Percentiles rank a stretch among this genome's conserved stretches.
Conservation (phyloP, 2,329 filamentous ascomycete species). For the Calonectria pauciramosa region DNA sequence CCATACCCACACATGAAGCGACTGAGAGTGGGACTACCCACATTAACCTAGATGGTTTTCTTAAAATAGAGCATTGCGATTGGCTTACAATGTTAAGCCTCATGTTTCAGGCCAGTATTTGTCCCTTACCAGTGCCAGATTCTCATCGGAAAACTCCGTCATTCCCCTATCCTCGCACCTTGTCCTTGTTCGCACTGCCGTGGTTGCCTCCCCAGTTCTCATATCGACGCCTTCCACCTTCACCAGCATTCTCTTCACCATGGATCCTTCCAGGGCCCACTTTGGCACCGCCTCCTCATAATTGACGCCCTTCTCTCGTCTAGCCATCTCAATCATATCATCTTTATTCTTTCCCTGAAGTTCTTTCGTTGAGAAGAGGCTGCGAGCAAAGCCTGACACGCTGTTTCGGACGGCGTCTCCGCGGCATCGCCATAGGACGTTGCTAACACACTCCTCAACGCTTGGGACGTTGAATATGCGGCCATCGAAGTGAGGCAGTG, state of each 20-base stretch:
- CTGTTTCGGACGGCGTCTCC: conserved; percentile 34
- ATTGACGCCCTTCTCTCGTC: conserved; percentile 20
- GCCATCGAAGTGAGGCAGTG: conserved; percentile 30
- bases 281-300: conserved; percentile 28
- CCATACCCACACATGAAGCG: neutral
- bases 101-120: conserved; percentile 26
- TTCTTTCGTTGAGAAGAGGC: conserved; percentile 29
- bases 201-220: conserved; percentile 22
- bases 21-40: neutral
- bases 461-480: conserved; percentile 31
- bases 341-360: conserved; percentile 32
- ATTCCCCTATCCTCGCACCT: conserved; percentile 32
- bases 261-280: conserved; percentile 33
- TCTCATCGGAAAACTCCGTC: conserved; percentile 25
- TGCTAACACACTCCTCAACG: conserved; percentile 32
- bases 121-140: conserved; percentile 25
- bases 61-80: neutral
- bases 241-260: conserved; percentile 27
- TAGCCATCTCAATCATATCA: conserved; percentile 32
- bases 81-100: neutral
- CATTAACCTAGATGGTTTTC: neutral
- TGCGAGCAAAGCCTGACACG: conserved; percentile 30
- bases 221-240: conserved; percentile 21
- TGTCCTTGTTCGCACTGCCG: conserved; percentile 24
- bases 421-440: conserved; percentile 32